Evolutionary conservation across 1,284 basidiomycete genomes (phyloP), one percentile per base, ranked within the genome.

Genomic region (Tilletia walkeri): DNA sequence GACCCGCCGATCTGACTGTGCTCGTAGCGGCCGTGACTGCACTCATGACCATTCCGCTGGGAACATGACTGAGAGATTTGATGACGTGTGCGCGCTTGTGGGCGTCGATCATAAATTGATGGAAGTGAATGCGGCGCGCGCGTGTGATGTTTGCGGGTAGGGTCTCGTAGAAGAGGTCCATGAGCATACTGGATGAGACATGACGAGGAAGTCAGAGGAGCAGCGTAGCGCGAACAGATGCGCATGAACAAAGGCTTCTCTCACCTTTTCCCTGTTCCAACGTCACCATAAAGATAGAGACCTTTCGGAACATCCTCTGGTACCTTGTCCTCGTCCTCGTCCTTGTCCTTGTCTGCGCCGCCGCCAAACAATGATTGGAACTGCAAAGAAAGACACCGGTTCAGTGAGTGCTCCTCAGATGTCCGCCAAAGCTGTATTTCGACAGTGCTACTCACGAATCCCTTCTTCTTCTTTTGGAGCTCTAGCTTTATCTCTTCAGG

Each of bases 221-320:
- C 67, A 45, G 47, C 6, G 66, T 14, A 45, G 54, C 36, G 16
- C 7, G 36, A 48, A 36, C 38, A 48, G 45, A 10, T 61, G 4
- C 6, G 34, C 30, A 9, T 71, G 54, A 53, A 6, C 41, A 9
- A 9, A 14, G 3, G 41, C 7, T 38, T 14, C 24, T 9, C 65
- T 65, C 61, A 72, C 71, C 54, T 78, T 69, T 87, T 87, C 34
- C 96, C 95, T 4, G 95, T 98, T 0, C 95, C 95, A 69, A 99
- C 96, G 76, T 94, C 92, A 49, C 96, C 96, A 83, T 92, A 94
- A n/a, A 99, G 89, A 85, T 99, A 99, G 34, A 99, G 87, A 12
- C 95, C 93, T 76, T 91, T 91, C 0, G 95, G 95, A 1, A 89
- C 87, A 66, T 88, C 83, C 24, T 86, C 85, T 2, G 88, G 88